Base-by-base conservation (phyloP, 2,329 filamentous ascomycete genomes). In the Cadophora sp. region DNA sequence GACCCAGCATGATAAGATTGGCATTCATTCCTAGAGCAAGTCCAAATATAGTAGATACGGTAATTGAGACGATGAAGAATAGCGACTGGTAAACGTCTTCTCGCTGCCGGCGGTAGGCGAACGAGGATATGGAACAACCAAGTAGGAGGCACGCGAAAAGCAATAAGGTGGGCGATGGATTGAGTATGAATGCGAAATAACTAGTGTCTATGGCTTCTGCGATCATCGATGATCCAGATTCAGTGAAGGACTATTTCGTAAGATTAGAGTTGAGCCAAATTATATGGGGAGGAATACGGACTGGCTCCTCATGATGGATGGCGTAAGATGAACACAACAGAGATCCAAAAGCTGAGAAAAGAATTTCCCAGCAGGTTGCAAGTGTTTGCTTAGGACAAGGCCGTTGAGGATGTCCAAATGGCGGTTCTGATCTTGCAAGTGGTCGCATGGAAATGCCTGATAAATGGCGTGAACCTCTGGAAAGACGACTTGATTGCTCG, bases 41-140 rank as follows among this genome's bases (percentile, higher is more conserved):
- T 12, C 78, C 79, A 51, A 72, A 67, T 6, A 75, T 60, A 24
- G 70, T 73, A 3, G 75, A 76, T 1, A 55, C 59, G 3, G 71
- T 62, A 7, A 78, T 72, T 7, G 73, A 68, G 6, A 76, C 37
- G 5, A 76, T 27, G 51, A 79, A 79, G 9, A 80, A 72, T 16
- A 75, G 66, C 11, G 74, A 69, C 65, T 81, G 80, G 27, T 74
- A 75, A 26, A 61, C 72, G 56, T 80, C 78, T 29, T 71, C 29
- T 8, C 70, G 73, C 55, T 79, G 77, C 19, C 76, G 74, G 37
- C 79, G 75, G 43, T 80, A 78, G 1, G 74, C 70, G 65, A 79
- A 81, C 0, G 79, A 80, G 12, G 79, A 80, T 9, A 80, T 76
- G 6, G 77, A 76, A 51, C 74, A 79, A 7, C 80, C 80, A 24